Evolutionary conservation across 2,329 filamentous ascomycete genomes (phyloP).

Genomic region (Thelonectria olida): DNA sequence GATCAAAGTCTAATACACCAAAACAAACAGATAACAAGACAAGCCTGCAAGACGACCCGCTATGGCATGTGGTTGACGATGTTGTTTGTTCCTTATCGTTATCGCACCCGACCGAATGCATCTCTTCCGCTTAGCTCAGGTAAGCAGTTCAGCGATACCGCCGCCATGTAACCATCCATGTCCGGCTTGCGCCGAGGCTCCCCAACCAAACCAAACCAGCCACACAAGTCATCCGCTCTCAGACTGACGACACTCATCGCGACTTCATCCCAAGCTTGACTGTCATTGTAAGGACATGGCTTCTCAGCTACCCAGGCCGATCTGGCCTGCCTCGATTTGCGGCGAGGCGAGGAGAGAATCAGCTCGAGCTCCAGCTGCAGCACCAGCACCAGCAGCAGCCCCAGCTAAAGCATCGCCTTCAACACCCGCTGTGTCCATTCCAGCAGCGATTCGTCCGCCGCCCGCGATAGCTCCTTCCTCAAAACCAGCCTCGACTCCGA

Average conservation of each 20-base stretch:
- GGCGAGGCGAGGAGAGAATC: conserved; percentile 13
- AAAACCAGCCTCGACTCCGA: not conserved
- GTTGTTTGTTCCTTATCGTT: not conserved
- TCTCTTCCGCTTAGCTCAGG: too few relatives aligned
- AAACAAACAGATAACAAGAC: not conserved
- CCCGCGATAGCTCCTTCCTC: not conserved
- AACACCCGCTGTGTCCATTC: not conserved
- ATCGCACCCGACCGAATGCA: too few relatives aligned
- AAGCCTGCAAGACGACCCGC: not conserved
- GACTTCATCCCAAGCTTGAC: not conserved
- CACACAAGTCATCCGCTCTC: not conserved
- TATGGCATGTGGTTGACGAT: not conserved
- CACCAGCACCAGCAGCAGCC: not conserved
- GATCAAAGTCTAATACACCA: not conserved
- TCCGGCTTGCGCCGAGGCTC: not conserved
- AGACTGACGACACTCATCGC: not conserved
- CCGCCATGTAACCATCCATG: not conserved
- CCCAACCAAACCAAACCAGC: not conserved
- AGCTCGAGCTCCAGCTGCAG: conserved; percentile 1
- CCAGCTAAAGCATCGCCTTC: not conserved
- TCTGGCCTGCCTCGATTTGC: conserved; percentile 14
- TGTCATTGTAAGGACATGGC: conserved; percentile 5
- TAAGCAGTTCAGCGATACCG: not conserved
- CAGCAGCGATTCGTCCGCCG: not conserved
- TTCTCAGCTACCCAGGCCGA: conserved; percentile 14